A percentile compares a stretch with the other conserved stretches of the same genome.
These are phyloP conservation scores for Monilinia laxa DNA, from an alignment of 2,329 filamentous ascomycete genomes.

Conservation along the genomic window DNA sequence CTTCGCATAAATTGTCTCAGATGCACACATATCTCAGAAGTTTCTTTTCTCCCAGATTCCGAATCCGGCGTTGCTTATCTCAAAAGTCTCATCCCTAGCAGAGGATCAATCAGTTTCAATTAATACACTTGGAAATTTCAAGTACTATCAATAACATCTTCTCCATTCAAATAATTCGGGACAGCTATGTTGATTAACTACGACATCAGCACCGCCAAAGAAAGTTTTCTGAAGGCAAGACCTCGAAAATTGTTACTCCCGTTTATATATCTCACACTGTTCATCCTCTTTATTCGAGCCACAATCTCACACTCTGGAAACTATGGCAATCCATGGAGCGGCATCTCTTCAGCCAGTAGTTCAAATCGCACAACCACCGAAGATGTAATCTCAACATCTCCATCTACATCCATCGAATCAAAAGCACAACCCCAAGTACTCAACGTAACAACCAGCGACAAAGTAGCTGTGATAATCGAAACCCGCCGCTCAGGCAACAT, in stretches of 20 bases:
- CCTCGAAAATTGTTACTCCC: constrained; percentile 19
- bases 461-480: constrained; percentile 44
- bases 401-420: neutral
- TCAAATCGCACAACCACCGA: neutral
- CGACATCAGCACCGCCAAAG: constrained; percentile 11
- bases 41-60: neutral
- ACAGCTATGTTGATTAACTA: constrained; percentile 16
- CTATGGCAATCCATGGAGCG: neutral
- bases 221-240: constrained; percentile 21
- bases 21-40: constrained; percentile 13
- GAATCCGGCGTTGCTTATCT: constrained; percentile 2
- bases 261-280: constrained; percentile 4
- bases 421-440: constrained; percentile 23
- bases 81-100: neutral
- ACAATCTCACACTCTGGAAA: constrained; percentile 9
- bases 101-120: neutral
- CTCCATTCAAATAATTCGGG: neutral
- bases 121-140: neutral
- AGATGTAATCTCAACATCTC: neutral
- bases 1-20: constrained; percentile 15
- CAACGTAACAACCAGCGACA: constrained; percentile 34
- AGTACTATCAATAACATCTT: neutral
- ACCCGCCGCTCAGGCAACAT: constrained; percentile 40
- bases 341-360: neutral
- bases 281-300: constrained; percentile 17